Evolutionary conservation across 2,329 filamentous ascomycete genomes (phyloP), one percentile per base, ranked within the genome.

Genomic region (Ilyonectria destructans): DNA sequence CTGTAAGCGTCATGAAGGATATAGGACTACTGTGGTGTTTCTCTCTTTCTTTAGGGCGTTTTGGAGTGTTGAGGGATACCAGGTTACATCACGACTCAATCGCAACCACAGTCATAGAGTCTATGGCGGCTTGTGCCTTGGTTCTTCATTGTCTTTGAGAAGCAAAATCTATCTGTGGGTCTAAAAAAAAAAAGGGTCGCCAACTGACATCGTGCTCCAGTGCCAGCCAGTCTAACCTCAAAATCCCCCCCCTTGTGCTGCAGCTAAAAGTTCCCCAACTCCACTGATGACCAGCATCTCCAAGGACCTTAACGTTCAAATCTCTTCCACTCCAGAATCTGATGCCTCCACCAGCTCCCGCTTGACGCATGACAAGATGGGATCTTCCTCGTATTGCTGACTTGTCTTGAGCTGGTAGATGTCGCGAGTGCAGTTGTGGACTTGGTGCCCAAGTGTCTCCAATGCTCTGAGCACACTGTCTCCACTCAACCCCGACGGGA

Each of bases 61-160:
- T 49, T 62, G 58, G 51, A 51, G 31, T 61, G 26, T 56, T 60
- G 31, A 26, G 70, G 67, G 73, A 74, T 75, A 74, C 73, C 73
- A 73, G 66, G 63, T 54, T 63, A 66, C 62, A 63, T 71, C 64
- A 68, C 69, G 72, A 71, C 69, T 72, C 70, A 72, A 69, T 69
- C 58, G 54, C 66, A 69, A 67, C 62, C 63, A 66, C 66, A 63
- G 48, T 59, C 56, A 40, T 43, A 26, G 57, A 56, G 40, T 26
- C 49, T 29, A 60, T 48, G 57, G 58, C 63, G n/a, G 23, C 23
- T 35, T 26, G 26, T 48, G 52, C 45, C 52, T 54, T 51, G 52
- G 52, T 45, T 58, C 58, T 54, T 67, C 21, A 9, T 35, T 67
- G 58, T 40, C 55, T 40, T 48, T 61, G 26, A 52, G 52, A 61